Evolutionary conservation across 192 early-diverging fungal species (phyloP).

Genomic region (Entomortierella parvispora): DNA sequence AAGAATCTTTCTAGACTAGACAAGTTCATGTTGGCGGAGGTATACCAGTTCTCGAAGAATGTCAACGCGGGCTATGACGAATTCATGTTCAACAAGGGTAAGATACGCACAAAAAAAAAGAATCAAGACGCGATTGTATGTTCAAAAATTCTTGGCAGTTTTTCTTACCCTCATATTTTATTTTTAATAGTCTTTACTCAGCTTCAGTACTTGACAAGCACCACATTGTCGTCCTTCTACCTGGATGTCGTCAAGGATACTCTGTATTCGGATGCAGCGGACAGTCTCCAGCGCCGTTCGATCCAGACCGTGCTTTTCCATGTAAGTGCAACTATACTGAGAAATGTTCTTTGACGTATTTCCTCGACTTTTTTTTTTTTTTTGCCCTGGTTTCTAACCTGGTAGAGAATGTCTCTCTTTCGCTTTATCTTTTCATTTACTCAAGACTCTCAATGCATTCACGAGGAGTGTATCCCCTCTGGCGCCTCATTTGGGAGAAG

Average conservation of each 20-base stretch:
- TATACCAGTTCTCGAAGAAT: constrained; percentile 65
- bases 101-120: too few relatives aligned
- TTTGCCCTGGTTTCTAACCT: neutral
- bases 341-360: neutral
- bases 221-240: constrained; percentile 77
- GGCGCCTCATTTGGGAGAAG: constrained; percentile 42
- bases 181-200: constrained; percentile 57
- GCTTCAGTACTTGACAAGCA: constrained; percentile 72
- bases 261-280: constrained; percentile 66
- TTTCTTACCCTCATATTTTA: neutral
- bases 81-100: constrained; percentile 71
- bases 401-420: too few relatives aligned
- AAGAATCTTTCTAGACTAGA: constrained; percentile 61
- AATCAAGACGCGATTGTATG: neutral
- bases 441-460: constrained; percentile 68
- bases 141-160: neutral
- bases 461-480: constrained; percentile 48
- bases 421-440: neutral
- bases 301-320: constrained; percentile 74
- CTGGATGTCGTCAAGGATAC: constrained; percentile 84
- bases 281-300: constrained; percentile 59
- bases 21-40: constrained; percentile 71
- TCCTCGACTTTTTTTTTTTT: neutral
- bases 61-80: constrained; percentile 66
- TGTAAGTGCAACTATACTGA: constrained; percentile 33